Evolutionary conservation across 2,329 filamentous ascomycete species (phyloP), one percentile per base, ranked within the genome.

Genomic region (Geosmithia morbida): DNA sequence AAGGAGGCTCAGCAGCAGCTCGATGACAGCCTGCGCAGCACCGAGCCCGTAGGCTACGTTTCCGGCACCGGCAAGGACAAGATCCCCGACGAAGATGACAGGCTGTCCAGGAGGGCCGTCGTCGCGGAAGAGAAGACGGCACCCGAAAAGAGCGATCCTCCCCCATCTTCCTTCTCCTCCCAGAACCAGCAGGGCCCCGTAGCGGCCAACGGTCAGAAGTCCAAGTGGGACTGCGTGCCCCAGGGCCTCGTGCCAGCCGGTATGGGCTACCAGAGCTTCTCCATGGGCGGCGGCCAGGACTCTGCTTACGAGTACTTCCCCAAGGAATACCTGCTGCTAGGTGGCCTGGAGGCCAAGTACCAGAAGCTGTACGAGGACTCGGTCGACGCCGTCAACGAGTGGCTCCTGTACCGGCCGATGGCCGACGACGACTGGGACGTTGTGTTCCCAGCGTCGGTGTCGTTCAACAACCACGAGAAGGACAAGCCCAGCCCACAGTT

Each of bases 401-500:
- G 85, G 60, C 71, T 94, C 10, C 76, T 94, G 49, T 94, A 79
- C 64, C 75, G 83, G 5, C 87, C 88, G 1, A 83, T 92, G 77
- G 74, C 79, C 18, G 74, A 79, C 7, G 74, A 76, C 29, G 46
- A 76, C 47, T 75, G 75, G 46, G 77, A 90, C 50, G 75, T 92
- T n/a, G 71, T 92, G 2, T 79, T 92, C 51, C 77, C 85, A 0
- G 83, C 83, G 20, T 79, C 79, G 53, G 61, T 77, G n/a, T 26
- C 48, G 7, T 44, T 42, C 26, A 66, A 59, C 44, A 70, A 73
- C 10, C 60, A 55, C 1, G 70, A 59, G 2, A 66, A 59, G 2
- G 61, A 65, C 8, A 63, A 70, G 10, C 57, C 67, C 13, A 51
- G 47, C 18, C 70, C 69, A 14, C 62, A 79, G 44, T 86, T 82